phyloP scores from a whole-genome alignment of 2,329 filamentous ascomycete genomes.

The Didymella keratinophila region DNA sequence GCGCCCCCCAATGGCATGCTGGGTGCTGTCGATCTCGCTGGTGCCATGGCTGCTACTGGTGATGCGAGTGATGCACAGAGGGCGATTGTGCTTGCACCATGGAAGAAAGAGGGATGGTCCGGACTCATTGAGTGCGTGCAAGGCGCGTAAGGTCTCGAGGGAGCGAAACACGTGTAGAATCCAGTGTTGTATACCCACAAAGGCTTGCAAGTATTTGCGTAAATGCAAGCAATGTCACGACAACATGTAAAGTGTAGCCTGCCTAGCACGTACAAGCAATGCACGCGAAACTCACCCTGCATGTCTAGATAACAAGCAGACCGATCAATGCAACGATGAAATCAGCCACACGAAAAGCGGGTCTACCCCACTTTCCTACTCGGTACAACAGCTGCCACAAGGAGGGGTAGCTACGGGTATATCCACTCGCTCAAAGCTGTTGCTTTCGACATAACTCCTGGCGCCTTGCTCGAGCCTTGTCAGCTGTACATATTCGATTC shows the following conservation, averaged over 20 bases:
- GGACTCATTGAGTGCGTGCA: slow-evolving; percentile 54
- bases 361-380: slow-evolving; percentile 12
- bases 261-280: too few relatives aligned
- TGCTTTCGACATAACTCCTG: background rate
- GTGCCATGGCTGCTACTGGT: slow-evolving; percentile 77
- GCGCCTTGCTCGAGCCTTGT: background rate
- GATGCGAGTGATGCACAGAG: slow-evolving; percentile 76
- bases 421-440: background rate
- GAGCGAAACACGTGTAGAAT: background rate
- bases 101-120: slow-evolving; percentile 72
- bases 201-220: background rate
- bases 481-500: background rate
- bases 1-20: slow-evolving; percentile 76
- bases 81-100: slow-evolving; percentile 82
- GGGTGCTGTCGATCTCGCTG: slow-evolving; percentile 72
- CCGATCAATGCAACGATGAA: too few relatives aligned
- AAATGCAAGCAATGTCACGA: too few relatives aligned
- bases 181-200: background rate
- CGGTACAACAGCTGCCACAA: background rate
- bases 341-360: background rate
- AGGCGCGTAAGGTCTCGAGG: background rate
- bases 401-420: slow-evolving; percentile 13
- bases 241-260: too few relatives aligned
- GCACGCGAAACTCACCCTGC: too few relatives aligned
- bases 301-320: too few relatives aligned